Base-by-base conservation (phyloP, 1,139 yeast species). In the Casaregolazyma suthepensis region DNA sequence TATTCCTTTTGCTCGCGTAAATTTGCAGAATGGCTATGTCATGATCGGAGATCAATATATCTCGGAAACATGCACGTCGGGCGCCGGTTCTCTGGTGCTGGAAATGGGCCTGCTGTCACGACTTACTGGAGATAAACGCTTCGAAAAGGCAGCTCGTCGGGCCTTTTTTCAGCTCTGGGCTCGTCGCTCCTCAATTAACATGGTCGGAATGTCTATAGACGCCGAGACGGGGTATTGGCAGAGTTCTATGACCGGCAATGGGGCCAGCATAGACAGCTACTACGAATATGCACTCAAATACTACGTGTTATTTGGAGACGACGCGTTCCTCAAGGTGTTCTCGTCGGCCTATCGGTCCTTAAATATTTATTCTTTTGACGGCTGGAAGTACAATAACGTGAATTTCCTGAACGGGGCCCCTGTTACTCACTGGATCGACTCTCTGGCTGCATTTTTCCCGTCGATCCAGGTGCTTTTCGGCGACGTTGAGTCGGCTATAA, bases 251-350 rank as follows among this genome's bases (percentile, higher is more conserved):
- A 80, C 93, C 0, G 96, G 97, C 0, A 77, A 87, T 9, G 98
- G 98, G 0, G 97, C 98, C 0, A 86, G 96, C 1, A 80, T 88
- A n/a, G 98, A 91, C 69, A 89, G 96, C 0, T 88, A 87, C 63
- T 91, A 86, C 66, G 98, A 91, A 65, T 88, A 91, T 66, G 87
- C 96, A 0, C 75, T 88, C 42, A 91, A 91, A 64, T 82, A 83
- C 23, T 74, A 91, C 2, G 79, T 90, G 12, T 64, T 91, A 9
- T 89, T 90, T 58, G 75, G 86, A 61, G 96, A 90, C 65, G 74
- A 75, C 15, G 72, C 76, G 38, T 75, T 87, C 66, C 75, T 78
- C 69, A 65, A 73, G 0, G 81, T 88, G 0, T 91, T 91, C 79
- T 69, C 75, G 37, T 75, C 87, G 0, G 59, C 69, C 43, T 85